Conservation (phyloP, 495 filamentous ascomycete genomes). For the Penicillium antarcticum region DNA sequence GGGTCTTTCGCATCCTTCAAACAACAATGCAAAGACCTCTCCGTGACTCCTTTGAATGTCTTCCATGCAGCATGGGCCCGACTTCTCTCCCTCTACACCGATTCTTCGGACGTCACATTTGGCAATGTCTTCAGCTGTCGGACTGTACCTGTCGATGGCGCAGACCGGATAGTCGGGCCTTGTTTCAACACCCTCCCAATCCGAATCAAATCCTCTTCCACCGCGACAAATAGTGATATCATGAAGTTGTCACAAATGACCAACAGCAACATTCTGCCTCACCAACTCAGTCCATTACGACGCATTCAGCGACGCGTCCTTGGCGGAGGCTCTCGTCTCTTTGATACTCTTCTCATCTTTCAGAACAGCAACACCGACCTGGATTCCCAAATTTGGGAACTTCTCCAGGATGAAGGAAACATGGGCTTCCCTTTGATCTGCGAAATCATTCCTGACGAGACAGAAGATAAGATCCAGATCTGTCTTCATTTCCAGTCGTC, state of each 20-base stretch:
- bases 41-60: constrained; percentile 59
- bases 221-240: constrained; percentile 47
- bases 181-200: constrained; percentile 84
- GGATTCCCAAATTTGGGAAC: constrained; percentile 58
- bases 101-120: constrained; percentile 68
- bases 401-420: constrained; percentile 62
- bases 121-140: constrained; percentile 77
- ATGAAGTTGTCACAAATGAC: constrained; percentile 49
- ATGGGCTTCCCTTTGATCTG: constrained; percentile 77
- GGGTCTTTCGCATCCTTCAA: constrained; percentile 44
- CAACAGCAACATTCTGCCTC: constrained; percentile 55
- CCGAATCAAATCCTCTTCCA: constrained; percentile 47
- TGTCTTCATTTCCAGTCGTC: constrained; percentile 29
- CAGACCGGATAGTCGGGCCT: constrained; percentile 69
- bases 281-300: constrained; percentile 68
- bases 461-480: constrained; percentile 32
- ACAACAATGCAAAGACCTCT: constrained; percentile 43
- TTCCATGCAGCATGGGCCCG: constrained; percentile 68
- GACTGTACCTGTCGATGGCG: constrained; percentile 55
- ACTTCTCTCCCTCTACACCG: constrained; percentile 49
- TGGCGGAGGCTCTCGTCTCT: constrained; percentile 47
- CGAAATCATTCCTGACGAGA: constrained; percentile 58
- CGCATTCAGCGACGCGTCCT: constrained; percentile 48
- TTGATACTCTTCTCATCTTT: constrained; percentile 74
- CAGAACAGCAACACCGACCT: constrained; percentile 54